Conservation (phyloP, 108 stramenopile genomes). For the Cyclotella cryptica region DNA sequence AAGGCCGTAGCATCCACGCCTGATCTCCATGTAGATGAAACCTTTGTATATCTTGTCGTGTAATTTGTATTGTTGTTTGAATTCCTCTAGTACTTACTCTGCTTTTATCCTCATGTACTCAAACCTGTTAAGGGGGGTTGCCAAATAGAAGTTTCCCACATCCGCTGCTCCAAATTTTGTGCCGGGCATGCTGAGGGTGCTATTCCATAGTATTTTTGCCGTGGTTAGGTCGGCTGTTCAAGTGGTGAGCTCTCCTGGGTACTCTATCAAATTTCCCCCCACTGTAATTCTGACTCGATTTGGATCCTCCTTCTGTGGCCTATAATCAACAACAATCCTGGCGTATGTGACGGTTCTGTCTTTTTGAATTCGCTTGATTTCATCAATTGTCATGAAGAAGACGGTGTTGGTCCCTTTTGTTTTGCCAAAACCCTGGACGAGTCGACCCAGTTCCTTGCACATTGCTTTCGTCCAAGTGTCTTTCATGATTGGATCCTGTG, state of each 20-base stretch:
- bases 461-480: slow-evolving; percentile 26
- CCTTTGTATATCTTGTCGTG: slow-evolving; percentile 11
- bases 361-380: slow-evolving; percentile 9
- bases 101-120: slow-evolving; percentile 19
- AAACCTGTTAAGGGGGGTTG: slow-evolving; percentile 41
- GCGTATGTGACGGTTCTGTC: slow-evolving; percentile 6
- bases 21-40: slow-evolving; percentile 38
- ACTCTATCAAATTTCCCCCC: background rate
- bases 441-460: slow-evolving; percentile 45
- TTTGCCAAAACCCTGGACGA: slow-evolving; percentile 36
- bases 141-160: slow-evolving; percentile 42
- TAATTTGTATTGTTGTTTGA: slow-evolving; percentile 46
- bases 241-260: slow-evolving; percentile 18
- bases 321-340: background rate
- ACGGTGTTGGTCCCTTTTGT: slow-evolving; percentile 20
- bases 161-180: background rate
- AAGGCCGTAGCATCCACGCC: slow-evolving; percentile 24
- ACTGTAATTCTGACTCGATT: background rate
- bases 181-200: slow-evolving; percentile 40
- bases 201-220: slow-evolving; percentile 9
- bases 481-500: background rate
- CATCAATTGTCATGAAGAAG: background rate
- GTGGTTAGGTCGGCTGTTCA: background rate
- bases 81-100: slow-evolving; percentile 19
- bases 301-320: background rate